phyloP scores from a whole-genome alignment of 2,329 filamentous ascomycete genomes.

The Arthroderma sp. region DNA sequence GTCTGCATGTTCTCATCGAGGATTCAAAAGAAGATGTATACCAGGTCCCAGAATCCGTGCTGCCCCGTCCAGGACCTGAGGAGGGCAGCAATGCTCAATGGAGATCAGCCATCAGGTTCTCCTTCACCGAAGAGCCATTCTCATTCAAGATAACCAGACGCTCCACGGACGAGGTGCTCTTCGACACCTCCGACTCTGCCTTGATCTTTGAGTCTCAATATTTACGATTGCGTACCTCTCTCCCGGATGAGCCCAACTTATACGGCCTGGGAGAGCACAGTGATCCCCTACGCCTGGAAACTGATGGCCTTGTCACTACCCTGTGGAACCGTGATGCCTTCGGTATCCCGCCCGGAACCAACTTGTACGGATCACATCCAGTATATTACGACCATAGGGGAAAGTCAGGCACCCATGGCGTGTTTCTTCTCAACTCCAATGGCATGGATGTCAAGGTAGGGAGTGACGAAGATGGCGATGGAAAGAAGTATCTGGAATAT shows the following conservation, averaged over 20 bases:
- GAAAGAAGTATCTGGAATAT: slow-evolving; percentile 60
- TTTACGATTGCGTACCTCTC: slow-evolving; percentile 52
- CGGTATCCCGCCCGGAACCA: slow-evolving; percentile 44
- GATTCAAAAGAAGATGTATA: slow-evolving; percentile 53
- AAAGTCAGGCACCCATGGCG: slow-evolving; percentile 43
- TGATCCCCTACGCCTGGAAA: slow-evolving; percentile 53
- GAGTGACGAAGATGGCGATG: slow-evolving; percentile 31
- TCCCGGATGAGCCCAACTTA: slow-evolving; percentile 53
- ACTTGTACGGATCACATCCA: slow-evolving; percentile 57
- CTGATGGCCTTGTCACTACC: slow-evolving; percentile 52
- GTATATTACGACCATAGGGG: slow-evolving; percentile 56
- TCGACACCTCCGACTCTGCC: slow-evolving; percentile 51
- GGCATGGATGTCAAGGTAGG: slow-evolving; percentile 58
- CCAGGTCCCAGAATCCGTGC: slow-evolving; percentile 54
- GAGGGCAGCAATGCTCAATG: slow-evolving; percentile 18
- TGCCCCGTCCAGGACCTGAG: slow-evolving; percentile 43
- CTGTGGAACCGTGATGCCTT: slow-evolving; percentile 54
- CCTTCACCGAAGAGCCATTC: slow-evolving; percentile 44
- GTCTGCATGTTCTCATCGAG: slow-evolving; percentile 57
- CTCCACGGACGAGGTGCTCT: slow-evolving; percentile 31
- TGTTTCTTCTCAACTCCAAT: slow-evolving; percentile 55
- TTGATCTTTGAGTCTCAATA: slow-evolving; percentile 65
- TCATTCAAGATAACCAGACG: slow-evolving; percentile 44
- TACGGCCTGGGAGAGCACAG: slow-evolving; percentile 65
- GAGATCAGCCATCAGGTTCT: slow-evolving; percentile 41